Evolutionary conservation across 2,329 filamentous ascomycete species (phyloP), one percentile per base, ranked within the genome.

Genomic region (Curvularia lunata): DNA sequence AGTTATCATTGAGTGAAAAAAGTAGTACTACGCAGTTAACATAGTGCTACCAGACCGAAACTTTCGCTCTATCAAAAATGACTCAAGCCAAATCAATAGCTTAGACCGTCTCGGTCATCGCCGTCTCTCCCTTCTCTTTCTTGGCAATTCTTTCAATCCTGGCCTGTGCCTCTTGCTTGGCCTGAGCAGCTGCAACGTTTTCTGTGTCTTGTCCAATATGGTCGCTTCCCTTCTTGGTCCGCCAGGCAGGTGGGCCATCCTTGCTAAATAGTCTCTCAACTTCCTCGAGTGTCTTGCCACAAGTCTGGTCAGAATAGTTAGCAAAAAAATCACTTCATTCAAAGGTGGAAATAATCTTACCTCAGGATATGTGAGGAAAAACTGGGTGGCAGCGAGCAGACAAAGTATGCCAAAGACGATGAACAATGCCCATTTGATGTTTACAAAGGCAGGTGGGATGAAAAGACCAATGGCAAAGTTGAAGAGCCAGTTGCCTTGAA

Each of bases 341-440:
- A 12, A 1, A 18, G 13, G 5, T 10, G 7, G 2, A n/a, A 6
- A 27, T 37, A 4, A 9, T n/a, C 48, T 47, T 52, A 53, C 54
- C 54, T 91, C 85, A 0, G 88, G 88, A 64, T 86, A 87, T 19
- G 82, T 32, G 62, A 92, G 80, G 72, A 85, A 85, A 70, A 90
- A 86, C 71, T 92, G 89, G 51, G 91, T 73, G 37, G 87, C 86
- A 64, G 90, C 89, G 4, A 82, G 81, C 0, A 83, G 82, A 71
- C 89, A 90, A 79, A 92, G 91, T 13, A 87, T 83, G 13, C 84
- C 91, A 70, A 94, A 94, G 61, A 94, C 82, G 74, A 92, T 84
- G 76, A 92, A 93, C 62, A 86, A 86, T 65, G 84, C 72, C 79
- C 83, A 86, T 52, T 76, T 67, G 61, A 86, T 86, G 70, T 82